Evolutionary conservation across 2,329 filamentous ascomycete species (phyloP).

Genomic region (Corniculantispora saksenae): DNA sequence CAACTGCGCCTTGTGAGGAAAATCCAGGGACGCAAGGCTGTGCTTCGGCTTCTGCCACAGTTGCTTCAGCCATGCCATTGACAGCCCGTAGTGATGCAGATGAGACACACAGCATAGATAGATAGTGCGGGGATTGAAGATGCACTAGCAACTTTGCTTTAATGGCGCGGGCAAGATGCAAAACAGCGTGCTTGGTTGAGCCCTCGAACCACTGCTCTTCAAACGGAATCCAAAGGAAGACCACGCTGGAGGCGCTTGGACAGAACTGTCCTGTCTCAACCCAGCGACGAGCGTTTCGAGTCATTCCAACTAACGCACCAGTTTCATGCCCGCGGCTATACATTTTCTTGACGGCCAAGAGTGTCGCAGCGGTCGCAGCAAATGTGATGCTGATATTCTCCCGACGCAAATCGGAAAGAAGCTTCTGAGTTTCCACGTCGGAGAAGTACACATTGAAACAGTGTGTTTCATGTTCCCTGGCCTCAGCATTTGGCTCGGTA

Average conservation of each 20-base stretch:
- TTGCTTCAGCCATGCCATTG: neutral
- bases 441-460: neutral
- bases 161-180: neutral
- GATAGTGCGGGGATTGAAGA: slow-evolving; percentile 1
- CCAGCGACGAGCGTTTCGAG: slow-evolving; percentile 9
- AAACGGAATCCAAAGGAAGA: slow-evolving; percentile 8
- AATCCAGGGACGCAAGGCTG: slow-evolving; percentile 1
- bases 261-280: neutral
- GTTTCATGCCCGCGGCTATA: neutral
- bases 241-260: slow-evolving; percentile 4
- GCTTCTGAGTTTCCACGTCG: neutral
- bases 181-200: neutral
- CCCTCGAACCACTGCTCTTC: neutral
- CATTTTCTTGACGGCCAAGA: neutral
- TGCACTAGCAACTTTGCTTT: neutral
- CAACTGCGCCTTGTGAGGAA: neutral
- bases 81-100: neutral
- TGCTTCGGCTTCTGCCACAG: neutral
- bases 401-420: neutral
- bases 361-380: slow-evolving; percentile 3
- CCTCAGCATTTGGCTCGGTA: neutral
- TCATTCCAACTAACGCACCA: slow-evolving; percentile 8
- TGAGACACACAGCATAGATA: neutral
- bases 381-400: slow-evolving; percentile 1
- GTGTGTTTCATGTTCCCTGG: neutral